Evolutionary conservation across 495 filamentous ascomycete genomes (phyloP), one percentile per base, ranked within the genome.

Genomic region (Podospora bellae-mahoneyi): DNA sequence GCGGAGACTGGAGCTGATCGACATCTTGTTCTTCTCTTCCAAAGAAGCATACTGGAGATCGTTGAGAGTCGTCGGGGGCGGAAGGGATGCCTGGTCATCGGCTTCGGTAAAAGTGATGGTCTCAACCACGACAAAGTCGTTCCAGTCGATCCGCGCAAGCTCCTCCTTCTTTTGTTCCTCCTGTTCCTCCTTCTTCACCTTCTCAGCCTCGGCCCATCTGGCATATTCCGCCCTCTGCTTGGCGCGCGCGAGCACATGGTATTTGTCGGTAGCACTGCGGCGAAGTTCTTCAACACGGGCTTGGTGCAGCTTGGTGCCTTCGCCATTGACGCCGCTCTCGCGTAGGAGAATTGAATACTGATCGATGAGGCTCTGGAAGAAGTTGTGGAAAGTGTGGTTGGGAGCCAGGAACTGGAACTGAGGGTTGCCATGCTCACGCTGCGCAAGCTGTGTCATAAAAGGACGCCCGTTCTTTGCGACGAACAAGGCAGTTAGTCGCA

Each of bases 331-430:
- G 19, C 90, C 92, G 68, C 89, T 87, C 27, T 86, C 86, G 60
- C 87, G 85, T 30, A 97, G 73, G 5, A 99, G 81, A 58, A 91
- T 85, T n/a, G 91, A 92, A 78, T 97, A 99, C 73, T 99, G 96
- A 72, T 98, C 95, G 64, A 97, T 88, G 60, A 97, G 81, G 65
- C 92, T 86, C 68, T 90, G 91, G 82, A 97, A 98, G 79, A 93
- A 98, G 77, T 95, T 92, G 79, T 97, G 92, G 62, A 97, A 88
- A 75, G 89, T 94, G 83, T 99, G 96, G 72, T 97, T 94, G 57
- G 95, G 94, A 64, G 94, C 89, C 27, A 99, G 83, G 76, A 99
- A 99, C 79, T 98, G 94, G 77, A 98, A 99, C 77, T 99, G 96
- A 74, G 86, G 94, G 78, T 99, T 98, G 68, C 92, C 83, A 16